Evolutionary conservation across 1,139 yeast species (phyloP), one percentile per base, ranked within the genome.

Genomic region (Candida sp.): DNA sequence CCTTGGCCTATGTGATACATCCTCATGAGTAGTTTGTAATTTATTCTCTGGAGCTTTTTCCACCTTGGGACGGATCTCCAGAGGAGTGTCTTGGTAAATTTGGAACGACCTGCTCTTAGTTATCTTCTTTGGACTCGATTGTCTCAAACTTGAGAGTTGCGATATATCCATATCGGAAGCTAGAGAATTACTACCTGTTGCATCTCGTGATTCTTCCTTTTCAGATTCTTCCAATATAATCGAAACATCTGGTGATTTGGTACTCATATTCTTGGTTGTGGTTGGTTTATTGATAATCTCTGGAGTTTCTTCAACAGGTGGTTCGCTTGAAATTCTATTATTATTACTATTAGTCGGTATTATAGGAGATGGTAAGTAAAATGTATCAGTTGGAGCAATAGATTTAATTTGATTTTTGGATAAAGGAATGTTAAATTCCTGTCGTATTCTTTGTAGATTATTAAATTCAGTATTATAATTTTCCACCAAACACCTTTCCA

Each of bases 381-480:
- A 34, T 8, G 39, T 5, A 11, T 23, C 63, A 5, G 34, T 37
- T 21, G 39, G 25, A 19, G 23, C 21, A 19, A 21, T 29, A 21
- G 38, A 11, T 11, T 35, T 22, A 5, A 11, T 21, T 25, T 35
- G 38, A 21, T 8, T 35, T 35, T 22, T 9, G 33, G 22, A 30
- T 29, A 12, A 12, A 1, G 9, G 11, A 4, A 29, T 5, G 9
- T 29, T 27, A 5, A 27, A 37, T 8, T 37, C 39, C 12, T 32
- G 39, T 23, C 39, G 29, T 27, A 37, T 27, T 19, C 9, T 12
- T 21, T 27, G 34, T 7, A 37, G 15, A 4, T 4, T 37, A 6
- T 19, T 7, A 33, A 73, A 57, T 42, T 78, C 60, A 27, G 70
- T 75, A 23, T 70, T 72, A 48, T 77, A 68, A 45, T 71, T 64